Evolutionary conservation across 192 early-diverging fungal species (phyloP).

Genomic region (Neocallimastix lanati): DNA sequence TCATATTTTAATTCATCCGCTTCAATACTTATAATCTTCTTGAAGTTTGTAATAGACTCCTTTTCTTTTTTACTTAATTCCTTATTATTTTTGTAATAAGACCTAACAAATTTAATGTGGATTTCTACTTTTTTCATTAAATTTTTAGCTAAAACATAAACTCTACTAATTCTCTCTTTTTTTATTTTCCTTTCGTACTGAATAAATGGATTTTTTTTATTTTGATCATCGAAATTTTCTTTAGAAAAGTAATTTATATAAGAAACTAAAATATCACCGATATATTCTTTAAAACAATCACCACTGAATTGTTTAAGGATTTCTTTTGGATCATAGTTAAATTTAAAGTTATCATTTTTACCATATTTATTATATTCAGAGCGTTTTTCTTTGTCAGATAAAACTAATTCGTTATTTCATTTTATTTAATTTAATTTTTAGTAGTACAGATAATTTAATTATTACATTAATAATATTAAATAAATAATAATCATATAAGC

Average conservation of each 20-base stretch:
- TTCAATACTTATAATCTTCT: constrained; percentile 48
- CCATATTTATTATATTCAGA: constrained; percentile 77
- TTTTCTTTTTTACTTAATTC: constrained; percentile 15
- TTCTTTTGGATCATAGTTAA: constrained; percentile 65
- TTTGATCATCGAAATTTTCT: constrained; percentile 37
- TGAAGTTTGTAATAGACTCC: constrained; percentile 42
- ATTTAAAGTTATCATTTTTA: constrained; percentile 1
- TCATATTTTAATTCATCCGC: constrained; percentile 76
- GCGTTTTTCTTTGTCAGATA: constrained; percentile 80
- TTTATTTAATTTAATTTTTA: too few relatives aligned
- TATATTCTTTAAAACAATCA: constrained; percentile 61
- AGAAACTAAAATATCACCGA: constrained; percentile 89
- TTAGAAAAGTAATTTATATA: constrained; percentile 65
- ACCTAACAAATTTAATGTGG: too few relatives aligned
- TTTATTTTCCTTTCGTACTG: constrained; percentile 28
- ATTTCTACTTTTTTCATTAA: too few relatives aligned
- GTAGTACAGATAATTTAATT: too few relatives aligned
- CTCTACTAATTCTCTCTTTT: too few relatives aligned
- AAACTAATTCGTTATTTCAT: constrained; percentile 13
- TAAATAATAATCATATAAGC: too few relatives aligned
- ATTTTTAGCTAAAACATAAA: too few relatives aligned
- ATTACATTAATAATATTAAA: too few relatives aligned
- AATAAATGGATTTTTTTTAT: constrained; percentile 14
- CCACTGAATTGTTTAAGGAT: constrained; percentile 96
- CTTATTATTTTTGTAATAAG: too few relatives aligned